Conservation (phyloP, 306 rosid genomes). For the Lagenaria siceraria region DNA sequence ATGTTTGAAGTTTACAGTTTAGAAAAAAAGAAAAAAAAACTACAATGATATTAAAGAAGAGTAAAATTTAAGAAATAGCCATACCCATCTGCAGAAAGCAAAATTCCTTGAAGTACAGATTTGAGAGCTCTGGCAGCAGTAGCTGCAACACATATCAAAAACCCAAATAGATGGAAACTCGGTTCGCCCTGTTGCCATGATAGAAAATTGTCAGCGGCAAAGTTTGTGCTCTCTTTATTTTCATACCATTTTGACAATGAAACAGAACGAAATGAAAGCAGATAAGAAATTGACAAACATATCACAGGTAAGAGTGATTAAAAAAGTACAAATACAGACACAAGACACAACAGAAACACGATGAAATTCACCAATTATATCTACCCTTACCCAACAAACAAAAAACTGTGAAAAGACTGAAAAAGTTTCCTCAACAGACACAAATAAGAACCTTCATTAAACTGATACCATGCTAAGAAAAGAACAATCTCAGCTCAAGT, state of each 20-base stretch:
- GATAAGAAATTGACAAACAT: not conserved
- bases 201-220: not conserved
- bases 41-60: not conserved
- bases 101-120: conserved; percentile 17
- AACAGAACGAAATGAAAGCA: not conserved
- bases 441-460: not conserved
- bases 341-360: not conserved
- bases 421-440: too few relatives aligned
- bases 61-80: not conserved
- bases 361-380: not conserved
- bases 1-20: not conserved
- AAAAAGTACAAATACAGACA: not conserved
- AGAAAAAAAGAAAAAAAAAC: not conserved
- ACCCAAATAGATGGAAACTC: conserved; percentile 16
- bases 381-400: not conserved
- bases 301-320: not conserved
- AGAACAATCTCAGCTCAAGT: not conserved
- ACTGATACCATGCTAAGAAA: not conserved
- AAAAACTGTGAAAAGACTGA: too few relatives aligned
- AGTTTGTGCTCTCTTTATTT: not conserved
- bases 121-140: conserved; percentile 17
- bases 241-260: not conserved
- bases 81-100: conserved; percentile 17
- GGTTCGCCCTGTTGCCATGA: conserved; percentile 14
- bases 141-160: conserved; percentile 12